Evolutionary conservation across 2,329 filamentous ascomycete genomes (phyloP).

Genomic region (Fusarium brevicatenulatum): DNA sequence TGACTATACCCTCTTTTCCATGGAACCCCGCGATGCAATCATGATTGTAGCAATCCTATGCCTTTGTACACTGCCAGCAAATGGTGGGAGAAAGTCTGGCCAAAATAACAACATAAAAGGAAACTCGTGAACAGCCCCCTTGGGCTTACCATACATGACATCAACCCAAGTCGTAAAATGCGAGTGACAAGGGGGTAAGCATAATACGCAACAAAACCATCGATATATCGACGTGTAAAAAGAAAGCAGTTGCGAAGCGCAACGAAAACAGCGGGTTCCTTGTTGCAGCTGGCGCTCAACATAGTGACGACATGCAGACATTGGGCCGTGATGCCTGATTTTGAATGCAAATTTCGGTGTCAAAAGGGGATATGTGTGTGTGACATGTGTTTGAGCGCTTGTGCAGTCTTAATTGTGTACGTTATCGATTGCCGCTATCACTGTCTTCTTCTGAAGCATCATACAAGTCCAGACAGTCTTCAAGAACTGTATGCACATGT

Average conservation of each 20-base stretch:
- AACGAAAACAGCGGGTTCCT: neutral
- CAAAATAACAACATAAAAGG: slow-evolving; percentile 29
- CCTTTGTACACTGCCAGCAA: slow-evolving; percentile 24
- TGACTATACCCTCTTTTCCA: slow-evolving; percentile 28
- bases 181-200: slow-evolving; percentile 15
- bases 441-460: slow-evolving; percentile 52
- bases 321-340: slow-evolving; percentile 14
- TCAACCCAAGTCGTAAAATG: slow-evolving; percentile 13
- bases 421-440: slow-evolving; percentile 43
- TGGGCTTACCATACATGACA: slow-evolving; percentile 29
- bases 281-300: slow-evolving; percentile 1
- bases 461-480: slow-evolving; percentile 58
- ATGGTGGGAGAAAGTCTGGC: slow-evolving; percentile 19
- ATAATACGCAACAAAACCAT: slow-evolving; percentile 20
- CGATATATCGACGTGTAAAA: slow-evolving; percentile 8
- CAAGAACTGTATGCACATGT: slow-evolving; percentile 47
- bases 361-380: neutral
- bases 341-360: slow-evolving; percentile 10
- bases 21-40: slow-evolving; percentile 38
- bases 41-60: slow-evolving; percentile 34
- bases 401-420: neutral
- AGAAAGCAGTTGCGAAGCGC: slow-evolving; percentile 8
- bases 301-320: slow-evolving; percentile 18
- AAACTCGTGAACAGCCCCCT: slow-evolving; percentile 42
- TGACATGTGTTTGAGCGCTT: neutral